Conservation (phyloP, 2,329 filamentous ascomycete genomes). For the Pseudogymnoascus destructans region DNA sequence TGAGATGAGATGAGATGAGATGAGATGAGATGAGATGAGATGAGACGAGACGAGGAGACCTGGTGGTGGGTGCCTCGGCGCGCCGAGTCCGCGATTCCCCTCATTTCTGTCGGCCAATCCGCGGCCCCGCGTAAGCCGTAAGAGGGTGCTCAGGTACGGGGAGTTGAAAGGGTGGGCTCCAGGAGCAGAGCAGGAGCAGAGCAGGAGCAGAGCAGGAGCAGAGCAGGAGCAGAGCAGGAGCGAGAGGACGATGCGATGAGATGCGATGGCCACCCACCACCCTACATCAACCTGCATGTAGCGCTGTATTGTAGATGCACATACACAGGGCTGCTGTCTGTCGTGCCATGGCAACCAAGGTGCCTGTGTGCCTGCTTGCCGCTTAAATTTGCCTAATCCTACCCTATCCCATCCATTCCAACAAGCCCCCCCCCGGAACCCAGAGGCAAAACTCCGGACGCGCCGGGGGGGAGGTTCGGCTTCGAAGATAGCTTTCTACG, state of each 20-base stretch:
- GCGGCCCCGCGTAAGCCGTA: too few species aligned
- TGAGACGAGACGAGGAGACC: too few species aligned
- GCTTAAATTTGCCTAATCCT: constrained; percentile 4
- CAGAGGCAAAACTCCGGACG: background rate
- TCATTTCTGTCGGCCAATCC: too few species aligned
- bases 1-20: too few species aligned
- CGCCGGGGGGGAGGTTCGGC: background rate
- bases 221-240: too few species aligned
- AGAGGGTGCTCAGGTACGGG: background rate
- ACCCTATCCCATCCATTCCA: background rate
- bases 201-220: too few species aligned
- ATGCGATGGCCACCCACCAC: background rate
- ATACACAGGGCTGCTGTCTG: background rate
- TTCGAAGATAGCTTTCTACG: background rate
- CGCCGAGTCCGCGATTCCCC: too few species aligned
- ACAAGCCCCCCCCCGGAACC: background rate
- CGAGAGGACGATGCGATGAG: background rate
- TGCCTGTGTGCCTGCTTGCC: background rate
- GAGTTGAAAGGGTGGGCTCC: background rate
- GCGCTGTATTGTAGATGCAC: background rate
- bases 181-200: too few species aligned
- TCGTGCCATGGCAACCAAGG: background rate
- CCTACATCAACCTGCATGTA: too few species aligned
- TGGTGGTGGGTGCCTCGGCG: too few species aligned
- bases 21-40: too few species aligned